A percentile compares a stretch with the other conserved stretches of the same genome.
Conservation (phyloP, 2,329 filamentous ascomycete species). For the Pestalotiopsis sp. region DNA sequence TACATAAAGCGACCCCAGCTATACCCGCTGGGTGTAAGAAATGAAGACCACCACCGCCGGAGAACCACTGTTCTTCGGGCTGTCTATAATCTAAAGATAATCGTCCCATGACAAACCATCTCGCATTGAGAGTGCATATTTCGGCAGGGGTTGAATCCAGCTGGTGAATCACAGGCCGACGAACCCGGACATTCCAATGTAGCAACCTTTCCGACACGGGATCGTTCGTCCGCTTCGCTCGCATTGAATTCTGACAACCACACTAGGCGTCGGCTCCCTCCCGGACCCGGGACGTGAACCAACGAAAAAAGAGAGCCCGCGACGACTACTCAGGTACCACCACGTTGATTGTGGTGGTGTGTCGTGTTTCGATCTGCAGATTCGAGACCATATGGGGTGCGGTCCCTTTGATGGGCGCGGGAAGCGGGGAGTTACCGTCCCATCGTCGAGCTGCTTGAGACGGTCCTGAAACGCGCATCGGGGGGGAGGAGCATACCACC, state of each 20-base stretch:
- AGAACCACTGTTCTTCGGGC: not conserved
- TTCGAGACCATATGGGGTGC: not conserved
- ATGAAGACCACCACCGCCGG: not conserved
- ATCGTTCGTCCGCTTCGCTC: not conserved
- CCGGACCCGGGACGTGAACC: not conserved
- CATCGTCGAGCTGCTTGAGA: constrained; percentile 9
- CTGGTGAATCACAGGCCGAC: not conserved
- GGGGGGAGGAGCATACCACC: not conserved
- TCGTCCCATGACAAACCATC: constrained; percentile 3
- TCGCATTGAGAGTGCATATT: not conserved
- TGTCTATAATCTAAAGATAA: constrained; percentile 15
- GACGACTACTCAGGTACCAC: not conserved
- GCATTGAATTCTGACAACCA: not conserved
- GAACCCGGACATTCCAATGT: not conserved
- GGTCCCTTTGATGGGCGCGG: not conserved
- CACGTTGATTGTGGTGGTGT: not conserved
- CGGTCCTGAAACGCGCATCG: constrained; percentile 10
- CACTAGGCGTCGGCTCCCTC: not conserved
- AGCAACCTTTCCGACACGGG: not conserved
- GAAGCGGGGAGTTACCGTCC: constrained; percentile 1
- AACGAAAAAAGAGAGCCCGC: not conserved
- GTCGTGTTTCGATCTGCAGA: constrained; percentile 1
- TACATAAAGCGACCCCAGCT: constrained; percentile 11
- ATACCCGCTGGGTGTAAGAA: not conserved
- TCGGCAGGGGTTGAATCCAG: not conserved